Percentiles rank a stretch among this genome's conserved stretches.
Conservation (phyloP, 164 flowering plant species). For the Annona cherimola region DNA sequence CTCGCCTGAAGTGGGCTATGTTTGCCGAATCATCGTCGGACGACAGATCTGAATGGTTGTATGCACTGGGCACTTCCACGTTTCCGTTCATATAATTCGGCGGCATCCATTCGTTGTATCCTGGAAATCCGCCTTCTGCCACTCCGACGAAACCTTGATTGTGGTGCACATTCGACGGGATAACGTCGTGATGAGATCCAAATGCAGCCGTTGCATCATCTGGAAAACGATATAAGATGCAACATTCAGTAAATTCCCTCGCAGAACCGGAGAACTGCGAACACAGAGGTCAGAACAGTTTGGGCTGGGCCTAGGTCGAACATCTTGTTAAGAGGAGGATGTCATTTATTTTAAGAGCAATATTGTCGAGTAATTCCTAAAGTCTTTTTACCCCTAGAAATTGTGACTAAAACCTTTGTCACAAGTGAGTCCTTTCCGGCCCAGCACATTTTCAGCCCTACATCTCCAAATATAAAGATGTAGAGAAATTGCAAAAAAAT, state of each 20-base stretch:
- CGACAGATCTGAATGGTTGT: background rate
- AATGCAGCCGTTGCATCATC: background rate
- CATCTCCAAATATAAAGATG: too few species aligned
- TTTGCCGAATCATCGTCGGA: slow-evolving; percentile 1
- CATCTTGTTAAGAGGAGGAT: background rate
- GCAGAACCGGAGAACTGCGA: too few species aligned
- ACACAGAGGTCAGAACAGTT: too few species aligned
- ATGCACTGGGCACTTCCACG: background rate
- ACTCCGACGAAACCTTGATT: background rate
- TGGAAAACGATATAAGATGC: background rate
- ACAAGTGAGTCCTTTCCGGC: too few species aligned
- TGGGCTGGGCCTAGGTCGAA: background rate
- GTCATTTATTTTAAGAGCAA: background rate
- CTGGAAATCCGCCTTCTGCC: background rate
- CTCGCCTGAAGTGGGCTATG: background rate
- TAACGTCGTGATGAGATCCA: background rate
- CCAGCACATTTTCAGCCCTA: too few species aligned
- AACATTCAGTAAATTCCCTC: background rate
- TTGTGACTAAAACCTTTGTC: too few species aligned
- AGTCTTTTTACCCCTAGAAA: too few species aligned
- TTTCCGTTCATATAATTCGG: background rate
- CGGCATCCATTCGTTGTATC: background rate
- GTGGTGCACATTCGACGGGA: background rate
- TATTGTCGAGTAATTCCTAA: too few species aligned
- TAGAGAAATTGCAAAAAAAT: too few species aligned